A percentile compares a stretch with the other conserved stretches of the same genome.
phyloP scores from a whole-genome alignment of 495 filamentous ascomycete genomes.

The Cenococcum geophilum region DNA sequence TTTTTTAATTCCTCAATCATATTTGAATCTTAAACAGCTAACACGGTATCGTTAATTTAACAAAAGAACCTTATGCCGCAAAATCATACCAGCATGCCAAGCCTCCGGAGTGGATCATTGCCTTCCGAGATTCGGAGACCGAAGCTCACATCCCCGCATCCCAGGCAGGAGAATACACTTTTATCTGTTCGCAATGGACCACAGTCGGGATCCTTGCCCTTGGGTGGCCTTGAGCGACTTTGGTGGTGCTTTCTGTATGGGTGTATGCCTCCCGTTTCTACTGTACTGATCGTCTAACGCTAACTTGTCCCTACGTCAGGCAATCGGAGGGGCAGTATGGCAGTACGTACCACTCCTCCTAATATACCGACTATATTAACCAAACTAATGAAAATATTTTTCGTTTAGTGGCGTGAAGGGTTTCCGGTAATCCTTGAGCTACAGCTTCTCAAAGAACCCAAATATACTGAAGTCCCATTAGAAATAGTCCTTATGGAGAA shows the following conservation, averaged over 20 bases:
- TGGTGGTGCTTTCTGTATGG: constrained; percentile 96
- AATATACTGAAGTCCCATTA: constrained; percentile 11
- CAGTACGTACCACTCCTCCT: background rate
- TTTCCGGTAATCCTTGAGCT: constrained; percentile 36
- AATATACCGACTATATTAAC: background rate
- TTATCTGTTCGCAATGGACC: constrained; percentile 51
- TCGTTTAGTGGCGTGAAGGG: constrained; percentile 97
- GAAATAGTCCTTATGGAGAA: constrained; percentile 71
- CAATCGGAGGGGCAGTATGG: constrained; percentile 63
- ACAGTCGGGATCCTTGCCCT: constrained; percentile 85
- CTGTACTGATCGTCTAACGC: constrained; percentile 2
- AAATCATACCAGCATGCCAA: too few species aligned
- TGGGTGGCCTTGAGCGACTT: constrained; percentile 96
- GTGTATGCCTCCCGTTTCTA: constrained; percentile 53
- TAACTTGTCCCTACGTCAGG: constrained; percentile 42
- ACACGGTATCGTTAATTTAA: too few species aligned
- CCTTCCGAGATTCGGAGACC: too few species aligned
- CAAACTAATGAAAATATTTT: constrained; percentile 24
- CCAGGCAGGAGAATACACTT: too few species aligned
- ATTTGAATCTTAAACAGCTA: too few species aligned
- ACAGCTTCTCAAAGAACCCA: background rate
- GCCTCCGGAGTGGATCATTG: too few species aligned
- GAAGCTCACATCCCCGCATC: too few species aligned
- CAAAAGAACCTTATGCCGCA: too few species aligned
- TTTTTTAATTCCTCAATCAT: too few species aligned